Conservation (phyloP, 2,329 filamentous ascomycete species). For the Fusarium luffae region DNA sequence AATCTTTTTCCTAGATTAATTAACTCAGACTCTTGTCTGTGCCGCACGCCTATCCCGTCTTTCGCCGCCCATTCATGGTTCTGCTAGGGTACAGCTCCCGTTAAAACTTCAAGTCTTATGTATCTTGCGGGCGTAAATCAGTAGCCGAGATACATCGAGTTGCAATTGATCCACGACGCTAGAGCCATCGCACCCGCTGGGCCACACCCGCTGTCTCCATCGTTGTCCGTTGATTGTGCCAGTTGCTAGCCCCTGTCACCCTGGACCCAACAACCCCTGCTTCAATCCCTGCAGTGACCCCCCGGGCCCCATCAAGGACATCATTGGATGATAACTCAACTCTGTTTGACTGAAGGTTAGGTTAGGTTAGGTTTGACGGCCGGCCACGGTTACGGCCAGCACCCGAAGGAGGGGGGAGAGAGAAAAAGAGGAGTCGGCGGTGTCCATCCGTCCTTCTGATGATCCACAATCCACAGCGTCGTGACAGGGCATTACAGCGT, state of each 20-base stretch:
- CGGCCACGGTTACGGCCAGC: slow-evolving; percentile 17
- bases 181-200: slow-evolving; percentile 36
- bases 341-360: background rate
- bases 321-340: background rate
- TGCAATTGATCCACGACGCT: slow-evolving; percentile 22
- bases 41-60: background rate
- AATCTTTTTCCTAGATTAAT: background rate
- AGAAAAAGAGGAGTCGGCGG: slow-evolving; percentile 14
- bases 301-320: slow-evolving; percentile 11
- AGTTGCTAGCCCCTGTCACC: background rate
- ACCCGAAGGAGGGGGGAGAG: slow-evolving; percentile 19
- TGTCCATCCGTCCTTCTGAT: slow-evolving; percentile 35
- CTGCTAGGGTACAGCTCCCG: slow-evolving; percentile 21
- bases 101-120: background rate
- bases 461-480: slow-evolving; percentile 39
- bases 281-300: slow-evolving; percentile 34
- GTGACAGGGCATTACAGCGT: slow-evolving; percentile 38
- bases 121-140: background rate
- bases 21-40: background rate
- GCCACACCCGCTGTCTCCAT: slow-evolving; percentile 28
- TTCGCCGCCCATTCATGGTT: background rate
- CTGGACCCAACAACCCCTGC: slow-evolving; percentile 12
- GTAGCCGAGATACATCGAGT: background rate
- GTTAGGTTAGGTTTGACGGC: background rate
- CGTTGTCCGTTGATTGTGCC: slow-evolving; percentile 8